Base-by-base conservation (phyloP, 2,329 filamentous ascomycete species). In the Alternaria ethzedia region DNA sequence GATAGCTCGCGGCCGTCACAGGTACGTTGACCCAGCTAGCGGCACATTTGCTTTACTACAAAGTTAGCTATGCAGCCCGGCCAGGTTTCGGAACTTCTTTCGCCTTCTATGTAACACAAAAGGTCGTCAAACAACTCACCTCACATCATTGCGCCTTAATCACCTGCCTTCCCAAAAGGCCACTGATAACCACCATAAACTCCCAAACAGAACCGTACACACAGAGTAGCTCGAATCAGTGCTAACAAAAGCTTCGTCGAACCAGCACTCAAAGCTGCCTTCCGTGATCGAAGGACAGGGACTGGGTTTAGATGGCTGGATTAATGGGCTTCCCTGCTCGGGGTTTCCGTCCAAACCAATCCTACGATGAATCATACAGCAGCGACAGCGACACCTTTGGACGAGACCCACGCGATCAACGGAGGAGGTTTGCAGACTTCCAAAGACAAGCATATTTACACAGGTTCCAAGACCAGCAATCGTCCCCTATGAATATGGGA, bases 371-470 rank as follows among this genome's bases (percentile, higher is more conserved):
- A 15, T 41, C 36, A 10, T 56, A 57, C 7, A 23, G 15, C 13
- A 41, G 26, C 26, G 20, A 46, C 11, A 50, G 44, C 26, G 58
- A 54, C 11, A 51, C 17, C 21, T 46, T 43, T 41, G 17, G 11
- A 32, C 25, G 26, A n/a, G 15, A 46, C 15, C 20, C 12, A 25
- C 46, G 32, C n/a, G 15, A 54, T 41, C 43, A 20, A 43, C 49
- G 26, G 15, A 43, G 17, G 12, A 54, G 43, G 11, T 57, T 46
- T 26, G 46, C 30, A 13, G 61, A 54, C 12, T 47, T 23, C 26
- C 47, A 67, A 45, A 47, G 46, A 36, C 41, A 51, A 15, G 30
- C 52, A 54, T 59, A 51, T 21, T 11, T 49, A 12, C 32, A 17
- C 13, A 30, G 49, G 26, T 47, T 43, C 28, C 23, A 51, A 10